Conservation (phyloP, 2,329 filamentous ascomycete genomes). For the Aurifilum marmelostoma region DNA sequence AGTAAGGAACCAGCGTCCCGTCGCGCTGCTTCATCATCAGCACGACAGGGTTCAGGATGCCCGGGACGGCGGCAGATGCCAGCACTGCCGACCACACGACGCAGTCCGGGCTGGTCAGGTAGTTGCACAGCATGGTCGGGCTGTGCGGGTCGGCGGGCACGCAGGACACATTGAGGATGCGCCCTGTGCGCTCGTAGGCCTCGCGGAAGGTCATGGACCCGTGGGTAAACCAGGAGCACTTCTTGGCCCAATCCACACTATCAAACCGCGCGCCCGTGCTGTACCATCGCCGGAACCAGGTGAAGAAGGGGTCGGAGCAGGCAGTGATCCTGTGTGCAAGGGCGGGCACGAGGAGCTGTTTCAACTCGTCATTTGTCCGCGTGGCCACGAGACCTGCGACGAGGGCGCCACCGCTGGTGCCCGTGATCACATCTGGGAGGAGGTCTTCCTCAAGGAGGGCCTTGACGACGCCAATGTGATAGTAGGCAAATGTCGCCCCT, state of each 20-base stretch:
- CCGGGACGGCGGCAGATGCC: slow-evolving; percentile 92
- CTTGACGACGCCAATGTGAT: slow-evolving; percentile 92
- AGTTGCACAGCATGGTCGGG: slow-evolving; percentile 89
- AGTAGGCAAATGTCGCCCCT: slow-evolving; percentile 93
- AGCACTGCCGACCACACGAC: slow-evolving; percentile 98
- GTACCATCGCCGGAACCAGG: slow-evolving; percentile 87
- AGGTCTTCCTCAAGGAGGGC: slow-evolving; percentile 84
- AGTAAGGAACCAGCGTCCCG: slow-evolving; percentile 82
- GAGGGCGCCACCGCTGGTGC: slow-evolving; percentile 91
- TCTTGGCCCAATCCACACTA: slow-evolving; percentile 84
- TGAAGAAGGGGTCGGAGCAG: slow-evolving; percentile 75
- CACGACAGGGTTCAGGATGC: slow-evolving; percentile 93
- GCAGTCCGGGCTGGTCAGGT: slow-evolving; percentile 92
- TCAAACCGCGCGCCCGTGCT: slow-evolving; percentile 92
- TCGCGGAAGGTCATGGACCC: slow-evolving; percentile 94
- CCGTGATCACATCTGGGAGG: slow-evolving; percentile 91
- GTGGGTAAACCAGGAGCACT: slow-evolving; percentile 85
- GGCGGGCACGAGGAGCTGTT: slow-evolving; percentile 80
- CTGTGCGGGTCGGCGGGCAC: slow-evolving; percentile 95
- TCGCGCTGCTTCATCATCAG: slow-evolving; percentile 85
- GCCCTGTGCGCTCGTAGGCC: slow-evolving; percentile 89
- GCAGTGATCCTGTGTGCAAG: slow-evolving; percentile 84
- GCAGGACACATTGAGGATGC: slow-evolving; percentile 93
- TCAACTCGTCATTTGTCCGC: slow-evolving; percentile 88
- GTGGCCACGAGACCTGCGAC: slow-evolving; percentile 87